Percentiles rank a stretch among this genome's conserved stretches.
Evolutionary conservation across 257 asterid genomes (phyloP).

Genomic region (Linaria vulgaris): DNA sequence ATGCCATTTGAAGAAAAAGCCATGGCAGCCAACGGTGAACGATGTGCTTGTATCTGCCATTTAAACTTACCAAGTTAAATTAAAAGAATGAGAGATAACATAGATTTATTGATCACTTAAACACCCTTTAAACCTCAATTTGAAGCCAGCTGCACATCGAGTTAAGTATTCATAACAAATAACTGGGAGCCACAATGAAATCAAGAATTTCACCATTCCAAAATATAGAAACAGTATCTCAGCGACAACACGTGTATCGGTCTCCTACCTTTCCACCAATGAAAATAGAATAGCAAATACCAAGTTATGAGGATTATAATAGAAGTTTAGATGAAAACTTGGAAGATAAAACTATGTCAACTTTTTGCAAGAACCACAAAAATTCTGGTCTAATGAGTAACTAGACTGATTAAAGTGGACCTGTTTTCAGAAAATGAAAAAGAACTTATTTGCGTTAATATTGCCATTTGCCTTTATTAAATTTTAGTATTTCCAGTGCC

Average conservation of each 20-base stretch:
- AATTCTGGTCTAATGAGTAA: neutral
- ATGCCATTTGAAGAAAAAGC: conserved; percentile 78
- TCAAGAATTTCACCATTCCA: conserved; percentile 12
- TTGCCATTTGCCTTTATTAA: neutral
- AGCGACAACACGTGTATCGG: neutral
- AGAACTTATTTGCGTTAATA: neutral
- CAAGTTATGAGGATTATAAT: neutral
- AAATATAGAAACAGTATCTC: too few relatives aligned
- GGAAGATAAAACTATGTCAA: too few relatives aligned
- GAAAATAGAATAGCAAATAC: neutral
- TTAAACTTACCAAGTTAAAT: conserved; percentile 15
- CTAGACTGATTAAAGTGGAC: neutral
- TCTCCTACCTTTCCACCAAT: neutral
- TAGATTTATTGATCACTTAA: too few relatives aligned
- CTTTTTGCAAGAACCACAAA: too few relatives aligned
- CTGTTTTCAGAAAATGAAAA: neutral
- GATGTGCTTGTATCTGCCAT: conserved; percentile 95
- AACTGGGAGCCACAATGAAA: conserved; percentile 18
- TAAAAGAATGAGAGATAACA: too few relatives aligned
- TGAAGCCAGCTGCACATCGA: neutral
- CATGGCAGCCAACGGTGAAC: conserved; percentile 81
- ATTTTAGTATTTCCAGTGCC: neutral
- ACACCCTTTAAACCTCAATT: conserved; percentile 11
- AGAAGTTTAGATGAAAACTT: neutral
- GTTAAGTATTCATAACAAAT: neutral